Conservation (phyloP, 192 early-diverging fungal genomes). For the Gaertneriomyces sp. region DNA sequence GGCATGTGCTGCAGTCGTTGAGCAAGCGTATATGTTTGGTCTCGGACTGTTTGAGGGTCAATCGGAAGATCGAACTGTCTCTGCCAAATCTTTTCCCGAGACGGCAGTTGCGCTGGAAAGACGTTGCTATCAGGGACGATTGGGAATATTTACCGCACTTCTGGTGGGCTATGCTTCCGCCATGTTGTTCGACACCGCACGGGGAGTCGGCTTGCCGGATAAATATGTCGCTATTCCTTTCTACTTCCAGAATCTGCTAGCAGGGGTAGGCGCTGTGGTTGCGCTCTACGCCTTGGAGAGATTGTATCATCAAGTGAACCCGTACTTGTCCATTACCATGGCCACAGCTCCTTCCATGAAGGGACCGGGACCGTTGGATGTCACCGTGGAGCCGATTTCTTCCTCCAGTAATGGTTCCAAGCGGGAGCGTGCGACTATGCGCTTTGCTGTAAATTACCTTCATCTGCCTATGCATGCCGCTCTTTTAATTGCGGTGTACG, state of each 20-base stretch:
- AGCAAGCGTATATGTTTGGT: constrained; percentile 11
- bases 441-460: constrained; percentile 14
- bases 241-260: constrained; percentile 12
- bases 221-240: constrained; percentile 5
- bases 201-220: constrained; percentile 8
- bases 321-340: not conserved
- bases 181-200: constrained; percentile 9
- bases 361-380: not conserved
- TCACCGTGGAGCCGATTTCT: not conserved
- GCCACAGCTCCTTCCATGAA: not conserved
- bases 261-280: not conserved
- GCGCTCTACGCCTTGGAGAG: constrained; percentile 16
- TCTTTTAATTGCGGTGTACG: not conserved
- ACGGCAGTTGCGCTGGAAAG: not conserved
- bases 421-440: not conserved
- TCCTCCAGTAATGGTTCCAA: not conserved
- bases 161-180: constrained; percentile 5
- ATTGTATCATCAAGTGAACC: constrained; percentile 3
- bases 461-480: constrained; percentile 11
- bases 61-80: not conserved
- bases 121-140: not conserved
- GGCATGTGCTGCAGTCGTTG: constrained; percentile 9
- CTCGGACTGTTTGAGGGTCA: constrained; percentile 11
- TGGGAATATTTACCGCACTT: not conserved
- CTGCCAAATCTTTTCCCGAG: not conserved